Evolutionary conservation across 2,329 filamentous ascomycete species (phyloP), one percentile per base, ranked within the genome.

Genomic region (Seiridium cupressi): DNA sequence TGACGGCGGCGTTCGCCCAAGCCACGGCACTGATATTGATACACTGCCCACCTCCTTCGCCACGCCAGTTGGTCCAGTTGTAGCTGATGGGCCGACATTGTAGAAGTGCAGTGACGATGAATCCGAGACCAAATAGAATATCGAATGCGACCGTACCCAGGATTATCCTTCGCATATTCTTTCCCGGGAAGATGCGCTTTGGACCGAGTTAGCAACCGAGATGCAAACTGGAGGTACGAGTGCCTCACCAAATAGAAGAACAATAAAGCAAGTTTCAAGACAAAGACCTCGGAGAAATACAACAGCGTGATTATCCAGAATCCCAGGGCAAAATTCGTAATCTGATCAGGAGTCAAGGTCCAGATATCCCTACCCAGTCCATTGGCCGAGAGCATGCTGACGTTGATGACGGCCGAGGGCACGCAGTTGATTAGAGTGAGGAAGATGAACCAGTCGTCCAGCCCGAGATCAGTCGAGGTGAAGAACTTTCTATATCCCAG

Each of bases 21-120:
- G 68, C 71, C 38, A 74, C 73, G 60, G 53, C 74, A 64, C 55
- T 74, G 66, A 64, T 74, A 77, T 57, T 56, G 62, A 8, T 32
- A 58, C 65, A 61, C 36, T 62, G n/a, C 46, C 76, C 73, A 3
- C 62, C 59, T 51, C 69, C 66, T 57, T 74, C 69, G 2, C 70
- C 72, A 18, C 72, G 72, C 74, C 75, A 78, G 13, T 66, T 64
- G 5, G 66, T 70, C 77, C 77, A 79, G 63, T 72, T 71, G 57
- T 68, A 75, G 8, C 61, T 62, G 10, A 77, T 66, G 0, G 75
- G 75, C 36, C 62, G 64, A 58, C 74, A 75, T 49, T 75, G 69
- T 5, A 74, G 68, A 26, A 75, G 58, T 2, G 60, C 69, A 3
- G 66, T 62, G 8, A 72, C 44, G 13, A 64, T 55, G 57, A 70